A percentile compares a stretch with the other conserved stretches of the same genome.
Evolutionary conservation across 768 basidiomycete genomes (phyloP).

Genomic region (Pleurotus djamor): DNA sequence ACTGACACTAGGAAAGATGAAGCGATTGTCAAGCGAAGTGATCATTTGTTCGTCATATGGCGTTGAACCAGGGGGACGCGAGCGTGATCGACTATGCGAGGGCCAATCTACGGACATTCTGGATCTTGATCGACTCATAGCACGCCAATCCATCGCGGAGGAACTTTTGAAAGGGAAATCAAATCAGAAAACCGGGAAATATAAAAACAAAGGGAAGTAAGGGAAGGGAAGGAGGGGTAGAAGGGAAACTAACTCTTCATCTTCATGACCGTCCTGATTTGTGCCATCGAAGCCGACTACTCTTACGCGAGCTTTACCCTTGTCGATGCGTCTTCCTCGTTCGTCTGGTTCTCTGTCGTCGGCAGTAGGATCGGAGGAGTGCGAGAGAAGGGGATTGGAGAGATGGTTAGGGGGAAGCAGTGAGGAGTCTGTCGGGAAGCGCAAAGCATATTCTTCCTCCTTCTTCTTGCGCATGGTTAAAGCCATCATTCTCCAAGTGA

Average conservation of each 20-base stretch:
- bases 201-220: slow-evolving; percentile 9
- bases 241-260: slow-evolving; percentile 61
- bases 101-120: slow-evolving; percentile 93
- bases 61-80: slow-evolving; percentile 57
- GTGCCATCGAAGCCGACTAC: slow-evolving; percentile 82
- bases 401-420: slow-evolving; percentile 11
- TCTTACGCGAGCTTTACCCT: slow-evolving; percentile 75
- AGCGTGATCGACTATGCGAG: slow-evolving; percentile 73
- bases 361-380: slow-evolving; percentile 7
- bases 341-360: slow-evolving; percentile 35
- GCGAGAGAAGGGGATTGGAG: slow-evolving; percentile 11
- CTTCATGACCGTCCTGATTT: slow-evolving; percentile 68
- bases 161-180: slow-evolving; percentile 33
- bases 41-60: slow-evolving; percentile 46
- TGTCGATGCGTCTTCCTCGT: slow-evolving; percentile 75
- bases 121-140: slow-evolving; percentile 87
- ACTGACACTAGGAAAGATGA: slow-evolving; percentile 33
- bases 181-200: slow-evolving; percentile 13
- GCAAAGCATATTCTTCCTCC: slow-evolving; percentile 57
- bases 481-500: slow-evolving; percentile 99
- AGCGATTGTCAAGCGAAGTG: slow-evolving; percentile 37
- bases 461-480: slow-evolving; percentile 89
- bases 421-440: slow-evolving; percentile 14
- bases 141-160: slow-evolving; percentile 90
- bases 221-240: slow-evolving; percentile 1